phyloP scores from a whole-genome alignment of 176 grass and related monocot species.

The Phoenix roebelenii region DNA sequence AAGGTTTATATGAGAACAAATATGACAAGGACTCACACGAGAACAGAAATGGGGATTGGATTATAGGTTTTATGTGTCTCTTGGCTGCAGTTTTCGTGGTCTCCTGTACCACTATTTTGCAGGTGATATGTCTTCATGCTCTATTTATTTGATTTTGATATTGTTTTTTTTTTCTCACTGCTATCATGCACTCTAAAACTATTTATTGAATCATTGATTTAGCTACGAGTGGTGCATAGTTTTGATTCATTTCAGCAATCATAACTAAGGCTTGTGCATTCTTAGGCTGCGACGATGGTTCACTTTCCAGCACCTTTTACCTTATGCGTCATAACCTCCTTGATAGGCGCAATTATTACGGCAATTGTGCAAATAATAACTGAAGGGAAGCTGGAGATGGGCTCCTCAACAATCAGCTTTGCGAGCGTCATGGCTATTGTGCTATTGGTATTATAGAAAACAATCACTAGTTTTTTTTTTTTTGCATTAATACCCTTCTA shows the following conservation, averaged over 20 bases:
- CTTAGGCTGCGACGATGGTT: slow-evolving; percentile 58
- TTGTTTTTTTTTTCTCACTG: neutral
- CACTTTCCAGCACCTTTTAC: slow-evolving; percentile 52
- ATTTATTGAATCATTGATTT: too few species aligned
- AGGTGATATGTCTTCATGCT: slow-evolving; percentile 16
- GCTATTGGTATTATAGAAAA: slow-evolving; percentile 21
- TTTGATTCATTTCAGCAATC: too few species aligned
- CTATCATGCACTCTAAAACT: neutral
- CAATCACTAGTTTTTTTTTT: too few species aligned
- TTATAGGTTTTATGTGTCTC: slow-evolving; percentile 44
- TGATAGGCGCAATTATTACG: slow-evolving; percentile 45
- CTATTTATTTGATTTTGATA: too few species aligned
- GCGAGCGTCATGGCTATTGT: slow-evolving; percentile 30
- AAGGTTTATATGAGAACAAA: neutral
- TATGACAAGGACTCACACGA: neutral
- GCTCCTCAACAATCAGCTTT: slow-evolving; percentile 32
- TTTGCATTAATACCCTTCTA: too few species aligned
- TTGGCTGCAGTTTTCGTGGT: slow-evolving; percentile 38
- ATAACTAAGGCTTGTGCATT: neutral
- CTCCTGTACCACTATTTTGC: slow-evolving; percentile 50
- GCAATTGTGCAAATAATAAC: slow-evolving; percentile 37
- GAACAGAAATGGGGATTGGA: slow-evolving; percentile 33
- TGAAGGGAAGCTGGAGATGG: slow-evolving; percentile 38
- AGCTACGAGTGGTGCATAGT: too few species aligned
- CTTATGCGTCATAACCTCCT: slow-evolving; percentile 45